A percentile compares a stretch with the other conserved stretches of the same genome.
phyloP scores from a whole-genome alignment of 1,284 basidiomycete genomes.

The Blastosporella zonata region DNA sequence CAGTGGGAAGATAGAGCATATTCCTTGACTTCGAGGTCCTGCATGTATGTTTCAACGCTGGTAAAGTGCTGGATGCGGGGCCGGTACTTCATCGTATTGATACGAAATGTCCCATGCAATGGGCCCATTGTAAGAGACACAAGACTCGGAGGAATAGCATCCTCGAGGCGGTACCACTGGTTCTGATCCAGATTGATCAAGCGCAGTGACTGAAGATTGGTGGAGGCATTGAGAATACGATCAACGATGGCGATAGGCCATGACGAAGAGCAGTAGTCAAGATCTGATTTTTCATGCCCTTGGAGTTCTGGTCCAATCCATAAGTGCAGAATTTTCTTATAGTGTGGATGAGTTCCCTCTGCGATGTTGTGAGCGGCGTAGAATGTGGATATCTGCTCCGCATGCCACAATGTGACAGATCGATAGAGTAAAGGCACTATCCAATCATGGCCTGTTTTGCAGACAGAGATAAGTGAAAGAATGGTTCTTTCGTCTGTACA shows the following conservation, averaged over 20 bases:
- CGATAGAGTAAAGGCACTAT: constrained; percentile 32
- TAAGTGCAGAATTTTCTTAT: constrained; percentile 25
- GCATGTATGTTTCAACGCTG: constrained; percentile 33
- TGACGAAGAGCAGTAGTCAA: constrained; percentile 28
- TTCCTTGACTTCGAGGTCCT: constrained; percentile 33
- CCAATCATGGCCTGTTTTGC: constrained; percentile 28
- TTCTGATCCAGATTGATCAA: constrained; percentile 32
- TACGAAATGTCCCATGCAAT: constrained; percentile 32
- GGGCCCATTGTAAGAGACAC: constrained; percentile 33
- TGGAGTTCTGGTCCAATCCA: constrained; percentile 33
- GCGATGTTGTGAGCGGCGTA: constrained; percentile 20
- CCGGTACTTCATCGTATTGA: constrained; percentile 26
- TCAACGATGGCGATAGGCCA: constrained; percentile 34
- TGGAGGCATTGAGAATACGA: constrained; percentile 30
- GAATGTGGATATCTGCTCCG: constrained; percentile 28
- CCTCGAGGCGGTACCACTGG: constrained; percentile 29
- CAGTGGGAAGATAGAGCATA: constrained; percentile 29
- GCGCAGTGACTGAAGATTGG: constrained; percentile 26
- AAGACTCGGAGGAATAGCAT: constrained; percentile 31
- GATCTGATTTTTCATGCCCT: constrained; percentile 24
- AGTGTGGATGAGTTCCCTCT: constrained; percentile 20
- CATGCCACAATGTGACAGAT: constrained; percentile 28
- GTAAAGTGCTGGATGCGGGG: constrained; percentile 28
- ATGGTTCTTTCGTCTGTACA: constrained; percentile 13
- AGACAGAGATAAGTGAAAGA: constrained; percentile 25